These are phyloP conservation scores for Chytriomyces sp. DNA, from an alignment of 192 early-diverging fungal species.

Conservation along the genomic window DNA sequence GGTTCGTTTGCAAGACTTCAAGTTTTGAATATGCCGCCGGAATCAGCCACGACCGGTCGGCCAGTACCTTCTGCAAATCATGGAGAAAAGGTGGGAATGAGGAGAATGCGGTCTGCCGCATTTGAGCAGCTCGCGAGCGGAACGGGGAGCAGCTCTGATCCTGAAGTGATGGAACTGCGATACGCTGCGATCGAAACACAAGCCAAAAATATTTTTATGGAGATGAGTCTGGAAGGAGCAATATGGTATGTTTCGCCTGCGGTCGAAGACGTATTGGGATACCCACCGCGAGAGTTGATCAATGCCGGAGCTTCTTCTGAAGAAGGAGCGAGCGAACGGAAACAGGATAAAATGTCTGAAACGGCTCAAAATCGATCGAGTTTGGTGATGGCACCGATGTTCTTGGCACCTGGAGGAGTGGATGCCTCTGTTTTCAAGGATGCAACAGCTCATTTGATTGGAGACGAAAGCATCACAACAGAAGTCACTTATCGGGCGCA, in stretches of 20 bases:
- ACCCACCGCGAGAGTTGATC: slow-evolving; percentile 41
- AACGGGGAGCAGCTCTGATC: not conserved
- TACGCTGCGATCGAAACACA: slow-evolving; percentile 69
- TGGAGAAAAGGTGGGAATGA: not conserved
- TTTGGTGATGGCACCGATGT: slow-evolving; percentile 51
- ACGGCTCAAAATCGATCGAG: slow-evolving; percentile 12
- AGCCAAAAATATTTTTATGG: slow-evolving; percentile 78
- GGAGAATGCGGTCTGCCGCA: not conserved
- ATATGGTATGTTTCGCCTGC: slow-evolving; percentile 73
- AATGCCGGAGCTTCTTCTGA: not conserved
- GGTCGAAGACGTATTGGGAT: slow-evolving; percentile 73
- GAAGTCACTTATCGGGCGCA: slow-evolving; percentile 68
- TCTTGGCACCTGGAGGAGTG: slow-evolving; percentile 55
- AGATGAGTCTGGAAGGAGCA: slow-evolving; percentile 65
- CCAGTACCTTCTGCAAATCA: not conserved
- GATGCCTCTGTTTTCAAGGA: slow-evolving; percentile 68
- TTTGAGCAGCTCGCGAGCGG: not conserved
- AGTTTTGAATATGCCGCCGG: slow-evolving; percentile 22
- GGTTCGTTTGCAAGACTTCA: slow-evolving; percentile 10
- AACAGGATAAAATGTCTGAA: not conserved
- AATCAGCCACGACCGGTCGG: not conserved
- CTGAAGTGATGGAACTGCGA: slow-evolving; percentile 32
- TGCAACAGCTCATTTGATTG: slow-evolving; percentile 60
- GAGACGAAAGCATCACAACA: slow-evolving; percentile 64
- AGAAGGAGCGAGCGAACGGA: not conserved